These are phyloP conservation scores for Solanum bulbocastanum DNA, from an alignment of 257 asterid species.

Conservation along the genomic window DNA sequence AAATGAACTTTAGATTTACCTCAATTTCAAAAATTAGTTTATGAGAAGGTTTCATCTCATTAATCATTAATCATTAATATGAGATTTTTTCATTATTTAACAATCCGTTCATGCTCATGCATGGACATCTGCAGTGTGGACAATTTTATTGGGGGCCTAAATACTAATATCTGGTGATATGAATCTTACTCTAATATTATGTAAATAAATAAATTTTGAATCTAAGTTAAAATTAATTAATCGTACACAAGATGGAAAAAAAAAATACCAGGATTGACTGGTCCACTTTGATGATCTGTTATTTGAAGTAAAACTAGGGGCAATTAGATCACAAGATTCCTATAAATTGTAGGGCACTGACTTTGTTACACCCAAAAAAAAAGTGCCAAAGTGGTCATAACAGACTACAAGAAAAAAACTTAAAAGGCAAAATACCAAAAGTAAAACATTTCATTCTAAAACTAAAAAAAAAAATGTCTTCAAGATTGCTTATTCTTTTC, in stretches of 20 bases:
- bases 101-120: not conserved
- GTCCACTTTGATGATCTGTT: not conserved
- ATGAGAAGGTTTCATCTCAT: too few relatives aligned
- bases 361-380: not conserved
- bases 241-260: not conserved
- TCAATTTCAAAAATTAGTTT: too few relatives aligned
- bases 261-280: not conserved
- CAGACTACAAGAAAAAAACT: not conserved
- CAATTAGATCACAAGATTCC: not conserved
- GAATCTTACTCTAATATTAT: not conserved
- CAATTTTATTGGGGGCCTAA: not conserved
- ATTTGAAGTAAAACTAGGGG: not conserved
- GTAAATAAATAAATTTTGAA: too few relatives aligned
- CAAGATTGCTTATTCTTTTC: constrained; percentile 25
- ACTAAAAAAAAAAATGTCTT: constrained; percentile 12
- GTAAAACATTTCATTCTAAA: not conserved
- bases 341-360: constrained; percentile 4
- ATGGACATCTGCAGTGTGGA: not conserved
- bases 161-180: accelerated
- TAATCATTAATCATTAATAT: too few relatives aligned
- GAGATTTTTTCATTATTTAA: not conserved
- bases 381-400: not conserved
- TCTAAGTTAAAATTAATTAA: not conserved
- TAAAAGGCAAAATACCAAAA: not conserved
- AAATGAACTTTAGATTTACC: accelerated